phyloP scores from a whole-genome alignment of 2,329 filamentous ascomycete genomes.

The Colletotrichum abscissum region DNA sequence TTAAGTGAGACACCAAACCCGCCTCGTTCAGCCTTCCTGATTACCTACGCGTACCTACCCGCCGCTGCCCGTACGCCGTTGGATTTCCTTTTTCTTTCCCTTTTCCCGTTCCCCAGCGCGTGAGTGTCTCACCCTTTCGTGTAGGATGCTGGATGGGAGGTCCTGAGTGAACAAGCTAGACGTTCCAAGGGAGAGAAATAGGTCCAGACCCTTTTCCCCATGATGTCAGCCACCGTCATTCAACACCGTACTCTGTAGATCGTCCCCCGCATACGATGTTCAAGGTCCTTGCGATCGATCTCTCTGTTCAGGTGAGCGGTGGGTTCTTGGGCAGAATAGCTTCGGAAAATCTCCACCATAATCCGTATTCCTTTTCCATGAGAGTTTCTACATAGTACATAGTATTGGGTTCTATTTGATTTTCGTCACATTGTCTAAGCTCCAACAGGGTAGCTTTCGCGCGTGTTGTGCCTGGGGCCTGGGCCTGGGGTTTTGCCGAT shows the following conservation, averaged over 20 bases:
- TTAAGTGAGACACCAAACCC: slow-evolving; percentile 8
- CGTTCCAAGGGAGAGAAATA: background rate
- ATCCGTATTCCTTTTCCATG: background rate
- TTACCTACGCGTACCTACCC: background rate
- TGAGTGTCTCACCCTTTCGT: background rate
- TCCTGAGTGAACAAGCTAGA: background rate
- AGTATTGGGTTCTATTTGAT: background rate
- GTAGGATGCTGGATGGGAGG: background rate
- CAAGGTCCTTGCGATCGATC: slow-evolving; percentile 5
- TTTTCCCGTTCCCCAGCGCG: background rate
- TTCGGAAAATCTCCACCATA: background rate
- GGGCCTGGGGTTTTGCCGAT: slow-evolving; percentile 19
- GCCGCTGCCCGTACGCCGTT: slow-evolving; percentile 1
- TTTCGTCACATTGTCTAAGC: slow-evolving; percentile 11
- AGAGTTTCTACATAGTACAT: background rate
- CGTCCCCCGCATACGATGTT: slow-evolving; percentile 1
- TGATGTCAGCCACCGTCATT: slow-evolving; percentile 33
- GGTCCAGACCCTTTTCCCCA: background rate
- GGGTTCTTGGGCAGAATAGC: background rate
- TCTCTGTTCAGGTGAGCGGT: slow-evolving; percentile 11
- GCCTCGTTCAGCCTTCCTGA: background rate
- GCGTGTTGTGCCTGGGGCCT: background rate
- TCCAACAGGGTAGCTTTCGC: slow-evolving; percentile 11
- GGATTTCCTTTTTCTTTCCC: background rate
- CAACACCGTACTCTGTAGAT: background rate